Conservation (phyloP, 352 stramenopile species). For the Pythium rhizo-oryzae region DNA sequence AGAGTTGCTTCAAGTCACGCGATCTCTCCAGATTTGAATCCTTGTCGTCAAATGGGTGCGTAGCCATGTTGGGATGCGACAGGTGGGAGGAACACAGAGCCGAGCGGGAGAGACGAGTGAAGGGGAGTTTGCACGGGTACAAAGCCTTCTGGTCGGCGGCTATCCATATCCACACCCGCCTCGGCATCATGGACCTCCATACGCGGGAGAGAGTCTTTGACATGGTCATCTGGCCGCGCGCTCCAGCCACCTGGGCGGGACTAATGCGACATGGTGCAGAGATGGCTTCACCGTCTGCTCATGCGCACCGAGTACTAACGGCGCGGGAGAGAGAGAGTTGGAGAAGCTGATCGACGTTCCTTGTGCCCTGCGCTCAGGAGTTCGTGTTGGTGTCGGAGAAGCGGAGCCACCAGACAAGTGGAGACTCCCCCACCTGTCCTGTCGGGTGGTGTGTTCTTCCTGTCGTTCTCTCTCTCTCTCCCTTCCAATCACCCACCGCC, state of each 20-base stretch:
- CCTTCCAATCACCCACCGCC: not conserved
- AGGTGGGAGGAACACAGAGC: constrained; percentile 6
- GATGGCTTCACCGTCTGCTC: not conserved
- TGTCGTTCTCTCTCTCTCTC: not conserved
- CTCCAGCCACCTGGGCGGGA: constrained; percentile 1
- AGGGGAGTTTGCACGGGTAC: not conserved
- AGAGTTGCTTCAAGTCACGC: too few relatives aligned
- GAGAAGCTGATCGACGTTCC: not conserved
- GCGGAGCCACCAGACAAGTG: not conserved
- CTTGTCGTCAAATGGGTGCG: not conserved
- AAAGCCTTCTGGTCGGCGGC: not conserved
- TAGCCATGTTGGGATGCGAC: not conserved
- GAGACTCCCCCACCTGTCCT: too few relatives aligned
- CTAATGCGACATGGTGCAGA: not conserved
- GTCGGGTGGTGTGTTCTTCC: not conserved
- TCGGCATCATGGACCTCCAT: not conserved
- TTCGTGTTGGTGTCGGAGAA: not conserved
- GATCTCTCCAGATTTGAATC: too few relatives aligned
- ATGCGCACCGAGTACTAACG: constrained; percentile 6
- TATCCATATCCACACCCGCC: not conserved
- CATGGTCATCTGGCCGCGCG: too few relatives aligned
- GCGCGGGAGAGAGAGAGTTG: not conserved
- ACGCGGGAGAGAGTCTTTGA: not conserved
- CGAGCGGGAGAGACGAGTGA: constrained; percentile 4
- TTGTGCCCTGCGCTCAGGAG: not conserved